A percentile compares a stretch with the other conserved stretches of the same genome.
Evolutionary conservation across 306 rosid genomes (phyloP).

Genomic region (Amphicarpaea edgeworthii): DNA sequence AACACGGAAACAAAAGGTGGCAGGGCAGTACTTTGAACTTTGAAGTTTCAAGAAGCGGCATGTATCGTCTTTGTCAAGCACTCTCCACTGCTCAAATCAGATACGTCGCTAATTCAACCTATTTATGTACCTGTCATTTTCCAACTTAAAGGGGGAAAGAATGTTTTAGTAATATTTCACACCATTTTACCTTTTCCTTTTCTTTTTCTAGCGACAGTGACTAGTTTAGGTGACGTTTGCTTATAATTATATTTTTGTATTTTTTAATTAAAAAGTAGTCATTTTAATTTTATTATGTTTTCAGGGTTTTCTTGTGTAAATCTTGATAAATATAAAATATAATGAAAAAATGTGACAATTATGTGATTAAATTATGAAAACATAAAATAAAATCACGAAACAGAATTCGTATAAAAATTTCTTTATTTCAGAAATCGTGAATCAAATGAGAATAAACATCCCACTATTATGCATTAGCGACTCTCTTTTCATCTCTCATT

Average conservation of each 20-base stretch:
- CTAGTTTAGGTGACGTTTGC: too few relatives aligned
- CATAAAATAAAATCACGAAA: too few relatives aligned
- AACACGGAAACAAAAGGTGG: conserved; percentile 17
- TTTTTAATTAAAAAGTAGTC: too few relatives aligned
- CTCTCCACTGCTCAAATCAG: conserved; percentile 15
- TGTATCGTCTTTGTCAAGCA: conserved; percentile 24
- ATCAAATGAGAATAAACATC: neutral
- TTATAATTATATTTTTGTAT: too few relatives aligned
- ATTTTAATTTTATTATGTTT: too few relatives aligned
- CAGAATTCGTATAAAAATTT: too few relatives aligned
- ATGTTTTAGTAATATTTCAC: conserved; percentile 35
- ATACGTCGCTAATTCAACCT: conserved; percentile 21
- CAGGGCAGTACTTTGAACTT: too few relatives aligned
- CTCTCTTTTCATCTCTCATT: neutral
- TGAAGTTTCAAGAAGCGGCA: conserved; percentile 9
- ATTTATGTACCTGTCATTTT: conserved; percentile 24
- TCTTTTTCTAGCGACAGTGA: neutral
- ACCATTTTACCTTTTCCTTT: neutral
- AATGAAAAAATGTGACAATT: too few relatives aligned
- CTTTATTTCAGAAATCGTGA: too few relatives aligned
- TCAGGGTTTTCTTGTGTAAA: too few relatives aligned
- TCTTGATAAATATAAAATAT: too few relatives aligned
- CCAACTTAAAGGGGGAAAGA: conserved; percentile 20
- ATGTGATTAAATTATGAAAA: too few relatives aligned
- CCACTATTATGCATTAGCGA: neutral